Base-by-base conservation (phyloP, 768 basidiomycete genomes). In the Favolaschia claudopus region DNA sequence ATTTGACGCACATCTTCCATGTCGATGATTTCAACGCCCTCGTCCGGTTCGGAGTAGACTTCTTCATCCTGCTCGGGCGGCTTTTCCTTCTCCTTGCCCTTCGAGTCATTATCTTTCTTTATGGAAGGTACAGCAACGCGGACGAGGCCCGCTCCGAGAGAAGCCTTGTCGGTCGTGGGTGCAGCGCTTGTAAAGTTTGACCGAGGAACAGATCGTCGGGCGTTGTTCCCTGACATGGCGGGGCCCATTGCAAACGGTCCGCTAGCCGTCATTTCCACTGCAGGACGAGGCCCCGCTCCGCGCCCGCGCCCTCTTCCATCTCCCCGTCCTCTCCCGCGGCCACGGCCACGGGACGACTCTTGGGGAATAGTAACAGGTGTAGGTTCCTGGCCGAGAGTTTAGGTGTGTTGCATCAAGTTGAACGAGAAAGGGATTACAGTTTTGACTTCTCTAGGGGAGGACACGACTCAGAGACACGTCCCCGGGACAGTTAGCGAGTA, bases 161-260 rank as follows among this genome's bases (percentile, higher is more conserved):
- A 69, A 0, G 82, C 53, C 13, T 77, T 64, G 1, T 77, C 79
- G 38, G 77, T 66, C 1, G 70, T 60, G 2, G 85, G 79, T 10
- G 78, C 72, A 40, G 76, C 70, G 1, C 89, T 80, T 17, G 84
- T 74, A 57, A 89, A 84, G 64, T 84, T 84, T 17, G 88, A 81
- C 20, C 83, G 84, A 17, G 85, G 81, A 8, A 79, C 74, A 31
- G 81, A 73, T 34, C 83, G 79, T 48, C 85, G 82, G 14, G 79
- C 78, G 57, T 75, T 82, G 47, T 77, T 80, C 28, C 89, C 88
- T 9, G 83, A 83, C 64, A 91, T 79, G 22, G 89, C 81, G 31
- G 92, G 92, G 20, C 92, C 92, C 86, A 94, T 88, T 19, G 92
- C 91, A 66, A 94, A 94, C 14, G 92, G 92, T 4, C 92, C 92